phyloP scores from a whole-genome alignment of 2,329 filamentous ascomycete genomes.

The Colletotrichum euphorbiae region DNA sequence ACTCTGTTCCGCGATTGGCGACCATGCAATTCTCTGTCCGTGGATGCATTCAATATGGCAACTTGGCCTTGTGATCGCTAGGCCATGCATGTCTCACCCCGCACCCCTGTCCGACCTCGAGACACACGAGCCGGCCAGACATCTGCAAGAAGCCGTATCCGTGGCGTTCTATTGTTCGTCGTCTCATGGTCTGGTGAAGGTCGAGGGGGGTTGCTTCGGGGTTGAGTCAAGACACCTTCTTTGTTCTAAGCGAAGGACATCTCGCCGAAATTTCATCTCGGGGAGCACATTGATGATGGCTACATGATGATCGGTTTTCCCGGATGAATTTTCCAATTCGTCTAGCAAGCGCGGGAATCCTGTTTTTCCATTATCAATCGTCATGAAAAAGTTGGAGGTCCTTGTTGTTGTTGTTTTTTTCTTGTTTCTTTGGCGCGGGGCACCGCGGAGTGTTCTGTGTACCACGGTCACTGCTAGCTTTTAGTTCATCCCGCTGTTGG shows the following conservation, averaged over 20 bases:
- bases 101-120: neutral
- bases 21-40: neutral
- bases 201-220: constrained; percentile 1
- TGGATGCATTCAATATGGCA: neutral
- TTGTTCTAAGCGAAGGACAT: neutral
- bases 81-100: constrained; percentile 34
- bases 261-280: neutral
- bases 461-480: no score
- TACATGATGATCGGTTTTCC: no score
- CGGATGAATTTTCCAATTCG: neutral
- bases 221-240: constrained; percentile 20
- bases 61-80: constrained; percentile 23
- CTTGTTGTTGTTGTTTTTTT: no score
- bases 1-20: neutral
- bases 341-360: neutral
- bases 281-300: neutral
- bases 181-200: neutral
- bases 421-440: no score
- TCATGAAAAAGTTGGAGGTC: no score
- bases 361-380: no score
- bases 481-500: neutral
- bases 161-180: constrained; percentile 28
- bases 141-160: constrained; percentile 22
- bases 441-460: no score
- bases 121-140: neutral